Conservation (phyloP, 176 grass and related monocot genomes). For the Aechmea fasciata region DNA sequence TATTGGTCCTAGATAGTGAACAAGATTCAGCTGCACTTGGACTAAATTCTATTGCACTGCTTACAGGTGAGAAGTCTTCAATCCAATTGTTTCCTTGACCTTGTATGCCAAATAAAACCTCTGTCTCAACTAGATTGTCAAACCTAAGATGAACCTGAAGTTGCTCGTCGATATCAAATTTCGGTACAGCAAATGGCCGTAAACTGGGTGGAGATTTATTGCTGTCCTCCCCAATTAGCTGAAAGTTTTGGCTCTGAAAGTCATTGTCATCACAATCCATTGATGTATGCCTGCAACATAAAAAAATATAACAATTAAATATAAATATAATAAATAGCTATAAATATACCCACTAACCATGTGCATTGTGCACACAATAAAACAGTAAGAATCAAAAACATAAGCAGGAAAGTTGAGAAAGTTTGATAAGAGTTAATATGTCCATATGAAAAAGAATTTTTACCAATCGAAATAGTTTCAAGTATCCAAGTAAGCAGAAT, state of each 20-base stretch:
- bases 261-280: conserved; percentile 96
- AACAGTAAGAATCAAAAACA: too few relatives aligned
- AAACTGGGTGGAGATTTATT: conserved; percentile 61
- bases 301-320: conserved; percentile 7
- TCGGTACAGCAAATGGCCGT: conserved; percentile 59
- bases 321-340: not conserved
- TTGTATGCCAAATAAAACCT: conserved; percentile 62
- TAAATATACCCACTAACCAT: not conserved
- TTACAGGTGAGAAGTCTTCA: conserved; percentile 67
- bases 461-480: too few relatives aligned
- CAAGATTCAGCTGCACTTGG: conserved; percentile 49
- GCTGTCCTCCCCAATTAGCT: conserved; percentile 61
- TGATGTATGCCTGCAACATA: conserved; percentile 55
- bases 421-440: too few relatives aligned
- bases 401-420: too few relatives aligned
- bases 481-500: too few relatives aligned
- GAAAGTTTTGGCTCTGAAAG: conserved; percentile 81
- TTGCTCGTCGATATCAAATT: conserved; percentile 87
- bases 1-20: conserved; percentile 52
- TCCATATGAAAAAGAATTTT: too few relatives aligned
- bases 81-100: conserved; percentile 69
- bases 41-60: conserved; percentile 49
- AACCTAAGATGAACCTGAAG: conserved; percentile 68
- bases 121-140: conserved; percentile 63
- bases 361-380: not conserved